phyloP scores from a whole-genome alignment of 208 protist genomes.

The Porcisia hertigi region DNA sequence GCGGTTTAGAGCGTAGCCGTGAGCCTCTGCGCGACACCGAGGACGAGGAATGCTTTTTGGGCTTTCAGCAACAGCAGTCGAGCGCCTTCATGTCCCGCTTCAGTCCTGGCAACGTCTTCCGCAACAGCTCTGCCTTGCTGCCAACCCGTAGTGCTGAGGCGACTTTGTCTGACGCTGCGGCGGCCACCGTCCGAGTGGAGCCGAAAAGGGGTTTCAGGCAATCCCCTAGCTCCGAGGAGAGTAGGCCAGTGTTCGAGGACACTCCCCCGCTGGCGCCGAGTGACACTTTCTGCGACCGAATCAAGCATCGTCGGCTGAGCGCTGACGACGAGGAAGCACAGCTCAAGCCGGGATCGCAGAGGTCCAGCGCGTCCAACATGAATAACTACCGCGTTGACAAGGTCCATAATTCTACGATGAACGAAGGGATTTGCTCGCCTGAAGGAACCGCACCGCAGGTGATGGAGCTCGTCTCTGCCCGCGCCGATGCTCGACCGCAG shows the following conservation, averaged over 20 bases:
- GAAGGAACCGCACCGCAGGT: conserved; percentile 10
- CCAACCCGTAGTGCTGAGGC: background rate
- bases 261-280: conserved; percentile 26
- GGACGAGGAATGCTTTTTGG: background rate
- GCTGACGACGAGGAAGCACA: conserved; percentile 4
- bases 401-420: background rate
- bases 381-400: conserved; percentile 5
- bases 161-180: background rate
- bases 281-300: conserved; percentile 17
- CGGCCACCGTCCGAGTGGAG: background rate
- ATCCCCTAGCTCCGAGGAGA: conserved; percentile 32
- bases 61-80: conserved; percentile 3
- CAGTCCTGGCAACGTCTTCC: conserved; percentile 20
- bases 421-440: conserved; percentile 5
- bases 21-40: background rate
- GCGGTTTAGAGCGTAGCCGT: background rate
- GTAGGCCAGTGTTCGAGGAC: conserved; percentile 29
- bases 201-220: background rate
- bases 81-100: conserved; percentile 8
- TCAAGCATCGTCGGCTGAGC: conserved; percentile 16
- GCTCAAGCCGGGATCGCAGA: background rate
- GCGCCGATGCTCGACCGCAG: background rate
- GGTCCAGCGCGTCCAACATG: conserved; percentile 24
- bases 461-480: background rate
- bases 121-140: conserved; percentile 2